A percentile compares a stretch with the other conserved stretches of the same genome.
Evolutionary conservation across 2,329 filamentous ascomycete species (phyloP).

Genomic region (Alternaria conjuncta): DNA sequence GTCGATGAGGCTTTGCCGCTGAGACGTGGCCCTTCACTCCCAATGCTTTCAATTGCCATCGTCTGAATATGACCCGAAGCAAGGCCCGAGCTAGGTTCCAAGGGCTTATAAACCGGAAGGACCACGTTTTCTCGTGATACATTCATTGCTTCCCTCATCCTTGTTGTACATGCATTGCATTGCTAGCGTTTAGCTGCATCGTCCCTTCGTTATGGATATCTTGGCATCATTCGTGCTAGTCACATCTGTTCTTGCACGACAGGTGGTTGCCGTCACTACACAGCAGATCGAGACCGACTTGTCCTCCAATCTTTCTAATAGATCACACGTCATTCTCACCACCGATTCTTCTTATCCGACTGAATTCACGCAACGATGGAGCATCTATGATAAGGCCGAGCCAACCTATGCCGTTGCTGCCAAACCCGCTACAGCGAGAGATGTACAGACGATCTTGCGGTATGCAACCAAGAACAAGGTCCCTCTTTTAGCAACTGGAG

Average conservation of each 20-base stretch:
- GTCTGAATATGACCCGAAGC: neutral
- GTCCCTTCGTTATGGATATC: neutral
- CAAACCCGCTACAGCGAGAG: neutral
- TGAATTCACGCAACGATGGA: conserved; percentile 2
- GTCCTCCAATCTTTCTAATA: neutral
- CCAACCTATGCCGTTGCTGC: neutral
- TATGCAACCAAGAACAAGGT: neutral
- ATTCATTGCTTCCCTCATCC: neutral
- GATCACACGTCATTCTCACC: neutral
- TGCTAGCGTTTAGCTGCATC: neutral
- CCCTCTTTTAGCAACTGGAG: neutral
- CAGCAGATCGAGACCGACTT: conserved; percentile 3
- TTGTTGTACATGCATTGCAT: neutral
- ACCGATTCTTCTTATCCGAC: neutral
- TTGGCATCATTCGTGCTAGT: neutral
- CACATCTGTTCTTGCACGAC: neutral
- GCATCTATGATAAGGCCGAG: neutral
- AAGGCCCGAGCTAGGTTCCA: neutral
- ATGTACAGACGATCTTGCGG: neutral
- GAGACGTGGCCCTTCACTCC: neutral
- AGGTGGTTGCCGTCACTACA: neutral
- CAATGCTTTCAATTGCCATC: neutral
- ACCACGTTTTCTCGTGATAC: neutral
- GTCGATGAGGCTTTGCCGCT: neutral
- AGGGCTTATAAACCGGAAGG: neutral